Evolutionary conservation across 2,329 filamentous ascomycete species (phyloP).

Genomic region (Chaetomium strumarium): DNA sequence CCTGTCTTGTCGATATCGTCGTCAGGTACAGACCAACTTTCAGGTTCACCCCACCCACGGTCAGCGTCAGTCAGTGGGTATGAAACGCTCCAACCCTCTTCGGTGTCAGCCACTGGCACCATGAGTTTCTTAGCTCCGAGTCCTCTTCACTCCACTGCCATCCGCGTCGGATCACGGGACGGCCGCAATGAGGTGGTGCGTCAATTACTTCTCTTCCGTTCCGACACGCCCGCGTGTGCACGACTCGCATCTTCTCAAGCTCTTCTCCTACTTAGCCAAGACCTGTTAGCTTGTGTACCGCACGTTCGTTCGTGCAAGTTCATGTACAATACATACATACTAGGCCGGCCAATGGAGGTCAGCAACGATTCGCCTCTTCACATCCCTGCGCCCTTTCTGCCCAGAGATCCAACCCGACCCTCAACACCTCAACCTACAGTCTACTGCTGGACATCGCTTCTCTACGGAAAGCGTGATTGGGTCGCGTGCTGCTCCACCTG

Average conservation of each 20-base stretch:
- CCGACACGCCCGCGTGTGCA: background rate
- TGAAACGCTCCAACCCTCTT: background rate
- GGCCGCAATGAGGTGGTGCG: background rate
- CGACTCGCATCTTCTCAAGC: background rate
- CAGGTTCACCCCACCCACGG: background rate
- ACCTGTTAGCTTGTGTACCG: background rate
- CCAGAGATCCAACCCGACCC: background rate
- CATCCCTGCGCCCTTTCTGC: too few species aligned
- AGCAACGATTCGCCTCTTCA: too few species aligned
- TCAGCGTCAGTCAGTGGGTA: background rate
- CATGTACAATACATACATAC: background rate
- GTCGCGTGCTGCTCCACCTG: conserved; percentile 19
- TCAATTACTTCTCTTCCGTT: conserved; percentile 6
- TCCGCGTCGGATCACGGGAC: background rate
- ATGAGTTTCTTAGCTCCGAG: background rate
- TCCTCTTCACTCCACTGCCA: background rate
- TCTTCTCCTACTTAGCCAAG: background rate
- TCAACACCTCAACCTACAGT: conserved; percentile 4
- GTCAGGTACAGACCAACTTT: too few species aligned
- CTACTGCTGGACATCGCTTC: conserved; percentile 11
- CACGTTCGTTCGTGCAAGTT: too few species aligned
- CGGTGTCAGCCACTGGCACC: background rate
- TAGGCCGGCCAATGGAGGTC: too few species aligned
- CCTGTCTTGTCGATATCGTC: too few species aligned
- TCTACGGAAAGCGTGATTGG: conserved; percentile 21